These are phyloP conservation scores for Pholiota conissans DNA, from an alignment of 768 basidiomycete species.

Conservation along the genomic window DNA sequence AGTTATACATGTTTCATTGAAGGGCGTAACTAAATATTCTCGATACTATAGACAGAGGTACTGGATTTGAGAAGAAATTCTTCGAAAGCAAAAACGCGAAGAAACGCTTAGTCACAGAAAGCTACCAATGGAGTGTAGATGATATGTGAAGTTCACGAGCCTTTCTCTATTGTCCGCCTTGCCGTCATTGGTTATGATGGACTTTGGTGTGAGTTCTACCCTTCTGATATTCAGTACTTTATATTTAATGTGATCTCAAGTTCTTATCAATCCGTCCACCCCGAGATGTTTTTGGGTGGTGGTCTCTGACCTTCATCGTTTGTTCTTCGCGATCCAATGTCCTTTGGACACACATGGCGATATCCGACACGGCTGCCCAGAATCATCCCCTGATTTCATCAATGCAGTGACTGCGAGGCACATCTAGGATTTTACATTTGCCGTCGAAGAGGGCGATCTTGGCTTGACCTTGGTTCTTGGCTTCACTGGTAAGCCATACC, in stretches of 20 bases:
- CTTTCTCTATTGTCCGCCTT: background rate
- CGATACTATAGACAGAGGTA: conserved; percentile 68
- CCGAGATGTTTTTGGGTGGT: too few species aligned
- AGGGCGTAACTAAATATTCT: background rate
- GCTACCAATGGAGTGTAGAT: conserved; percentile 86
- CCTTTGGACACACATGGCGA: too few species aligned
- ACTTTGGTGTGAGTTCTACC: conserved; percentile 2
- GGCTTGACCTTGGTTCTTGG: too few species aligned
- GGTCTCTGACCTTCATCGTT: too few species aligned
- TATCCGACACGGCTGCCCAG: too few species aligned
- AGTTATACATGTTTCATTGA: background rate
- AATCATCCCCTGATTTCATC: too few species aligned
- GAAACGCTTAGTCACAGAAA: conserved; percentile 68
- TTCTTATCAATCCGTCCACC: too few species aligned
- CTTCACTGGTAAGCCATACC: too few species aligned
- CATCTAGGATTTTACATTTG: too few species aligned
- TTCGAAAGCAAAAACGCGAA: conserved; percentile 83
- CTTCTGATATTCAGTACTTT: background rate
- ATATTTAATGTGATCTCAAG: background rate
- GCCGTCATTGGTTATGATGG: background rate
- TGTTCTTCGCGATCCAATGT: too few species aligned
- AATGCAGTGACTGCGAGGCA: too few species aligned
- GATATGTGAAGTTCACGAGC: conserved; percentile 71
- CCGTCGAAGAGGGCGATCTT: too few species aligned
- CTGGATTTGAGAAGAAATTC: conserved; percentile 91